A percentile compares a stretch with the other conserved stretches of the same genome.
These are phyloP conservation scores for Cytospora chrysosperma DNA, from an alignment of 2,329 filamentous ascomycete species.

Conservation along the genomic window DNA sequence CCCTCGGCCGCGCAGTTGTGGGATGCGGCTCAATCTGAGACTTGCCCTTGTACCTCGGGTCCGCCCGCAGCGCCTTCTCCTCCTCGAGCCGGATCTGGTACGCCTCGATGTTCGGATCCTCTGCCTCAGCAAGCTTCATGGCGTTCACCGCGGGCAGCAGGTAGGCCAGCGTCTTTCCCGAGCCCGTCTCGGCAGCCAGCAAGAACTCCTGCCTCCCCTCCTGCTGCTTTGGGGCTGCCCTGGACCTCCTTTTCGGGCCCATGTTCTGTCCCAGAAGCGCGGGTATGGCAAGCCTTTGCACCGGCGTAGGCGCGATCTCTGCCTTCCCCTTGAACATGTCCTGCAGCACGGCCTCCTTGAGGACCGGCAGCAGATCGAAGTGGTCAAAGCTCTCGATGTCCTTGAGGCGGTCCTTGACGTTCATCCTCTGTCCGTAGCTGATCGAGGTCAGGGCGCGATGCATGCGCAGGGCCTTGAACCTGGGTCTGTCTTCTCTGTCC, in stretches of 20 bases:
- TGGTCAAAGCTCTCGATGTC: slow-evolving; percentile 77
- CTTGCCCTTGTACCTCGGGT: slow-evolving; percentile 56
- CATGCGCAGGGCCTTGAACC: slow-evolving; percentile 90
- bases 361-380: slow-evolving; percentile 69
- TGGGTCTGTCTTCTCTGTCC: slow-evolving; percentile 23
- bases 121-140: slow-evolving; percentile 71
- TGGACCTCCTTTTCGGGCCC: slow-evolving; percentile 34
- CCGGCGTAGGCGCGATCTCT: slow-evolving; percentile 79
- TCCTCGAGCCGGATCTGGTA: slow-evolving; percentile 56
- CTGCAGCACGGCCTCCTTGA: slow-evolving; percentile 68
- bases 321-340: slow-evolving; percentile 75
- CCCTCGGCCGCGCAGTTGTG: slow-evolving; percentile 75
- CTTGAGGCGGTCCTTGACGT: slow-evolving; percentile 55
- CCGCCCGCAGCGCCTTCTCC: slow-evolving; percentile 56
- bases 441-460: slow-evolving; percentile 75
- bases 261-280: slow-evolving; percentile 63
- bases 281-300: slow-evolving; percentile 87
- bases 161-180: slow-evolving; percentile 94
- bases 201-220: slow-evolving; percentile 61
- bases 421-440: slow-evolving; percentile 66
- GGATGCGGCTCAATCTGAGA: slow-evolving; percentile 68
- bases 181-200: slow-evolving; percentile 92
- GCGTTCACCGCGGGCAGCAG: slow-evolving; percentile 81
- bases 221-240: slow-evolving; percentile 30
- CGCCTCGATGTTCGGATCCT: slow-evolving; percentile 57